A percentile compares a stretch with the other conserved stretches of the same genome.
Conservation (phyloP, 768 basidiomycete genomes). For the Auricularia sp. region DNA sequence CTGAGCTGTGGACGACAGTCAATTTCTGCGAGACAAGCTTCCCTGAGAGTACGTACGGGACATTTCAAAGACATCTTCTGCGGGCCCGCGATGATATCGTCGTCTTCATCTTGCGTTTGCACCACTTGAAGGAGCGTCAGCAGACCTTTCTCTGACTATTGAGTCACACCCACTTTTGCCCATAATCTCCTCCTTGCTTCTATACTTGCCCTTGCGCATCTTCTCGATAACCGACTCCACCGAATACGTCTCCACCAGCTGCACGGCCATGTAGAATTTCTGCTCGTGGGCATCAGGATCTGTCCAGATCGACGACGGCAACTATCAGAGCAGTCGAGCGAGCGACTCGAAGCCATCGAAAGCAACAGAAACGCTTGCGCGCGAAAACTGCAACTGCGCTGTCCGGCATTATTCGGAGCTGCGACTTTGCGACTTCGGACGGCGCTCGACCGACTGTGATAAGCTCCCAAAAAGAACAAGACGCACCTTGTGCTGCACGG, state of each 20-base stretch:
- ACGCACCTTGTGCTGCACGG: slow-evolving; percentile 58
- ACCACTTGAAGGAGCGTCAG: slow-evolving; percentile 36
- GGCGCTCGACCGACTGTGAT: too few relatives aligned
- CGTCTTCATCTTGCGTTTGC: slow-evolving; percentile 54
- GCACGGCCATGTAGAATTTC: slow-evolving; percentile 82
- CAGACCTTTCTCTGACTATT: not conserved
- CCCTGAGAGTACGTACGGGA: slow-evolving; percentile 51
- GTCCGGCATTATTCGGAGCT: too few relatives aligned
- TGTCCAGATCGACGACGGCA: too few relatives aligned
- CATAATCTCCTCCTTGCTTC: slow-evolving; percentile 51
- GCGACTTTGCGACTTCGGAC: too few relatives aligned
- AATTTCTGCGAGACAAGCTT: not conserved
- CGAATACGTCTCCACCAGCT: slow-evolving; percentile 70
- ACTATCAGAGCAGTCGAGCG: too few relatives aligned
- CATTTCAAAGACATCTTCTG: slow-evolving; percentile 89
- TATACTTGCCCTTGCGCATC: slow-evolving; percentile 57
- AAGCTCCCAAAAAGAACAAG: not conserved
- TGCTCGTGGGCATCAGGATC: slow-evolving; percentile 18
- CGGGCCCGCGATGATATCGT: slow-evolving; percentile 84
- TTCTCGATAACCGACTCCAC: slow-evolving; percentile 61
- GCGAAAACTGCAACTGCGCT: too few relatives aligned
- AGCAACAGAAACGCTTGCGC: too few relatives aligned
- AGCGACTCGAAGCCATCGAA: too few relatives aligned
- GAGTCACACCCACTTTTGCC: slow-evolving; percentile 44
- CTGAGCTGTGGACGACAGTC: slow-evolving; percentile 45